phyloP scores from a whole-genome alignment of 2,329 filamentous ascomycete genomes.

The Dactylonectria macrodidyma region DNA sequence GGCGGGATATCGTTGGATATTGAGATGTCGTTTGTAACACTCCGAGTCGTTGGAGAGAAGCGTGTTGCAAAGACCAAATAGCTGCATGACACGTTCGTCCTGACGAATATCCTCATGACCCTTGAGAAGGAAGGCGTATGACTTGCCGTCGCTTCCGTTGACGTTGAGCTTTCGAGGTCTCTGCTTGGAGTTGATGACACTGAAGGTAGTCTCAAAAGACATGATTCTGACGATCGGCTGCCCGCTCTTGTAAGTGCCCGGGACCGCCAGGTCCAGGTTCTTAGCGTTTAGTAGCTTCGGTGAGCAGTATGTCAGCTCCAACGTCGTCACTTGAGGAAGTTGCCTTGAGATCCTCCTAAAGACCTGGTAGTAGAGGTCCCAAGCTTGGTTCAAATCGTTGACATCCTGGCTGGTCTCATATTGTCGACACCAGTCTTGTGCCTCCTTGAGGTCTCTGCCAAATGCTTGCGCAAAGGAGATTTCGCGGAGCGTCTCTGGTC shows the following conservation, averaged over 20 bases:
- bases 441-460: slow-evolving; percentile 93
- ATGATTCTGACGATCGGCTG: slow-evolving; percentile 85
- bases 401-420: slow-evolving; percentile 92
- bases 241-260: slow-evolving; percentile 90
- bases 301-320: slow-evolving; percentile 97
- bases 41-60: slow-evolving; percentile 94
- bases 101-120: slow-evolving; percentile 99
- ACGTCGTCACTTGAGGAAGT: slow-evolving; percentile 89
- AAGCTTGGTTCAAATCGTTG: slow-evolving; percentile 96
- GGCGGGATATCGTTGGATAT: slow-evolving; percentile 96
- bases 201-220: slow-evolving; percentile 91
- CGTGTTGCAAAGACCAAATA: slow-evolving; percentile 98
- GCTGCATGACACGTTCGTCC: slow-evolving; percentile 99
- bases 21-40: slow-evolving; percentile 96
- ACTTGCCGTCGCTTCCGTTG: slow-evolving; percentile 88
- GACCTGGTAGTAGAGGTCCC: slow-evolving; percentile 99
- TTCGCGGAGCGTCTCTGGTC: slow-evolving; percentile 93
- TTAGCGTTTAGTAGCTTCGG: slow-evolving; percentile 90
- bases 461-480: slow-evolving; percentile 99
- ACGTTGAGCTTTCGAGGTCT: slow-evolving; percentile 90
- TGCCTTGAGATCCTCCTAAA: slow-evolving; percentile 97
- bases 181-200: slow-evolving; percentile 97
- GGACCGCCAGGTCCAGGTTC: slow-evolving; percentile 93
- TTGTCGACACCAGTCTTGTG: slow-evolving; percentile 94
- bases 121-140: slow-evolving; percentile 93